phyloP scores from a whole-genome alignment of 2,329 filamentous ascomycete species.

The Apiospora arundinis region DNA sequence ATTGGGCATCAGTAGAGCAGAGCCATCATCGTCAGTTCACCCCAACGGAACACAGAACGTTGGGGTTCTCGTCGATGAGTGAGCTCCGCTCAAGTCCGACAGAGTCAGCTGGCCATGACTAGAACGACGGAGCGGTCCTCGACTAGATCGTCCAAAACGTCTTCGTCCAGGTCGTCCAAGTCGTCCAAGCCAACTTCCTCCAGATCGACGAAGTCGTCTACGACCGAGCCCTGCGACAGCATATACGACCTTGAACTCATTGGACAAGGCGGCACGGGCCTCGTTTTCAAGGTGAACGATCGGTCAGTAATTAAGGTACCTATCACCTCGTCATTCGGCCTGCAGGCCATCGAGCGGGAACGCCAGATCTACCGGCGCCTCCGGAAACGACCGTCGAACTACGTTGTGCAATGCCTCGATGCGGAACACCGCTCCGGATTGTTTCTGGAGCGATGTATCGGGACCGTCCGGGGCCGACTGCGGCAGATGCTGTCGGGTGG shows the following conservation, averaged over 20 bases:
- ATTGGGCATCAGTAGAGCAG: no score
- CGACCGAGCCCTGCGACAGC: not conserved
- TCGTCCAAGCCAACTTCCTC: no score
- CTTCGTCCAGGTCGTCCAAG: no score
- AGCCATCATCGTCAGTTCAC: no score
- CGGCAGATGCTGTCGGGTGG: not conserved
- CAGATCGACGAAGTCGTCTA: not conserved
- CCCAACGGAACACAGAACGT: not conserved
- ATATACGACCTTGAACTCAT: not conserved
- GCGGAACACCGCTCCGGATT: not conserved
- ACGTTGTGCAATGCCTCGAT: not conserved
- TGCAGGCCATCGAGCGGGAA: not conserved
- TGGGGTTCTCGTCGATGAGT: not conserved
- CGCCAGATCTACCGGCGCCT: not conserved
- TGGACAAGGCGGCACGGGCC: not conserved
- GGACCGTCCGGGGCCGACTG: not conserved
- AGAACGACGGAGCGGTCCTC: not conserved
- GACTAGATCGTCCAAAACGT: no score
- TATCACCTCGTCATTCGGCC: not conserved
- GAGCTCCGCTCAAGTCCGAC: not conserved
- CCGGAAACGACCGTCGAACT: not conserved
- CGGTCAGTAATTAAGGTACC: not conserved
- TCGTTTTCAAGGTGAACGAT: not conserved
- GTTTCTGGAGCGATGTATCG: not conserved
- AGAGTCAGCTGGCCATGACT: not conserved